phyloP scores from a whole-genome alignment of 805 yeast genomes.

The Sugiyamaella floridensis region DNA sequence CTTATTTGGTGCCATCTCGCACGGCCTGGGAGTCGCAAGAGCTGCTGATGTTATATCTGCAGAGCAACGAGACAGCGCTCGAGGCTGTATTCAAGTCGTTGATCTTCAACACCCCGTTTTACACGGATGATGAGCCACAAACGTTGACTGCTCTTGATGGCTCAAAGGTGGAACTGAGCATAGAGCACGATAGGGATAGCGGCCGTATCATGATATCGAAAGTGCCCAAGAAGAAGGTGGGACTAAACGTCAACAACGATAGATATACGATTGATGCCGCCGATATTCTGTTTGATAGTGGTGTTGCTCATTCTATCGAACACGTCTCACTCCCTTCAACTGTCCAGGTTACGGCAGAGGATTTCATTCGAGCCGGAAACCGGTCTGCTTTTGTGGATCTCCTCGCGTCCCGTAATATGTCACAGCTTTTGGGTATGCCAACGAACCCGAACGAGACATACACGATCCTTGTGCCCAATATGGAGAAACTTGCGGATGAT shows the following conservation, averaged over 20 bases:
- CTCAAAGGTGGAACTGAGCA: constrained; percentile 9
- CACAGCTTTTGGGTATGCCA: constrained; percentile 34
- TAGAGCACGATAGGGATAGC: not conserved
- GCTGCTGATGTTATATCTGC: constrained; percentile 52
- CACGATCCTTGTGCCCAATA: constrained; percentile 70
- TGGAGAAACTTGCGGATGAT: constrained; percentile 45
- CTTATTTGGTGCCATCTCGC: constrained; percentile 72
- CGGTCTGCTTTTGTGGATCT: constrained; percentile 42
- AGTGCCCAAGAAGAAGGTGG: constrained; percentile 9
- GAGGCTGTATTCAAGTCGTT: constrained; percentile 48
- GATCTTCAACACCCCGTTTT: constrained; percentile 57
- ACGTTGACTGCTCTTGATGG: constrained; percentile 24
- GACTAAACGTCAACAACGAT: constrained; percentile 1
- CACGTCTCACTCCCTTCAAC: constrained; percentile 50
- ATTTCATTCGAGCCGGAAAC: constrained; percentile 51
- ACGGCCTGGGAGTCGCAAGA: constrained; percentile 62
- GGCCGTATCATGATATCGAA: not conserved
- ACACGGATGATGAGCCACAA: constrained; percentile 48
- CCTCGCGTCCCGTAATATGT: constrained; percentile 40
- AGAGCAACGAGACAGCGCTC: constrained; percentile 45
- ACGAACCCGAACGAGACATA: constrained; percentile 31
- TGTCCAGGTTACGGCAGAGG: constrained; percentile 45
- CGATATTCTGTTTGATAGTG: constrained; percentile 73
- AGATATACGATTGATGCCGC: constrained; percentile 30
- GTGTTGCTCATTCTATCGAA: constrained; percentile 71